Evolutionary conservation across 2,329 filamentous ascomycete species (phyloP).

Genomic region (Botrytis hyacinthi): DNA sequence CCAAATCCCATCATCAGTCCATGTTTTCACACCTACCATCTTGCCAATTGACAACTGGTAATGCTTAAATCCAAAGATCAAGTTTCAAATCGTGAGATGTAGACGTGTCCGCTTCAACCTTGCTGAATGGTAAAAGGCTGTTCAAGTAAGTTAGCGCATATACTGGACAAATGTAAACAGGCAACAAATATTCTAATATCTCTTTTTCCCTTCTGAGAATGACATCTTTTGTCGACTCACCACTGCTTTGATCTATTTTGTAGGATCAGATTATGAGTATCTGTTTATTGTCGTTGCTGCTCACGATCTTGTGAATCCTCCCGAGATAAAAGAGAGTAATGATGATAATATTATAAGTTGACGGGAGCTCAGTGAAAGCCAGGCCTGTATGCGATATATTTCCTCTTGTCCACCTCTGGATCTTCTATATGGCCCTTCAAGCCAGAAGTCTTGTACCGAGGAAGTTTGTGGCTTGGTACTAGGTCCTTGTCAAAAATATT

Average conservation of each 20-base stretch:
- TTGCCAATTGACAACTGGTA: neutral
- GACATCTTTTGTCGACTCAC: neutral
- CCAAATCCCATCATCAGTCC: neutral
- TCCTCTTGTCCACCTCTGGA: neutral
- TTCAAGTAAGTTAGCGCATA: neutral
- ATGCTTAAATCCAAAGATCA: neutral
- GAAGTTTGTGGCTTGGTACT: neutral
- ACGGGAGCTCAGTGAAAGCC: neutral
- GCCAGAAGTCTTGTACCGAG: neutral
- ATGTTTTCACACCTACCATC: conserved; percentile 6
- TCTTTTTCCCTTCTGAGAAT: neutral
- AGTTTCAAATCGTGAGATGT: neutral
- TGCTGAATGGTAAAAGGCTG: neutral
- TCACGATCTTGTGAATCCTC: neutral
- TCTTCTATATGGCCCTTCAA: neutral
- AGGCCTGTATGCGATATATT: neutral
- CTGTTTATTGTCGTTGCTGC: neutral
- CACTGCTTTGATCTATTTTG: neutral
- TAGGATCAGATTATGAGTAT: neutral
- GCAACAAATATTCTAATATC: neutral
- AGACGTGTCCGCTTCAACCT: neutral
- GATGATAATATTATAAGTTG: neutral
- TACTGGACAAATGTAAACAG: neutral
- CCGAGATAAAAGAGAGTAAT: neutral
- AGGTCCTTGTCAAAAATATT: neutral